Conservation (phyloP, 2,329 filamentous ascomycete species). For the Fonsecaea pedrosoi region DNA sequence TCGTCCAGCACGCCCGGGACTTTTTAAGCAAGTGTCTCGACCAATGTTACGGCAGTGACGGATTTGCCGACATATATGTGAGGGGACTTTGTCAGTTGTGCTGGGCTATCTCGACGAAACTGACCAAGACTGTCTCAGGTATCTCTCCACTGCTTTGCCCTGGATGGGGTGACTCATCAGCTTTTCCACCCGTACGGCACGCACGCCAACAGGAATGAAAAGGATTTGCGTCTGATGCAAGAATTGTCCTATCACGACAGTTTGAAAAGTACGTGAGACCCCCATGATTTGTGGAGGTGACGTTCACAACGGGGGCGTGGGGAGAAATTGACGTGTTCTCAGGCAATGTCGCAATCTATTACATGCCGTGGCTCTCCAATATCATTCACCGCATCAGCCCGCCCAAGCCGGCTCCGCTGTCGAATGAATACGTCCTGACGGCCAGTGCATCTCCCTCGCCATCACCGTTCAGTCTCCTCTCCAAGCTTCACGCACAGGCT, state of each 20-base stretch:
- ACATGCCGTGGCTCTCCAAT: constrained; percentile 48
- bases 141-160: constrained; percentile 69
- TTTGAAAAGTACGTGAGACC: constrained; percentile 61
- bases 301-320: neutral
- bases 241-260: constrained; percentile 72
- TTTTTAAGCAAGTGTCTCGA: constrained; percentile 8
- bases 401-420: constrained; percentile 64
- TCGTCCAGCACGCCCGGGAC: neutral
- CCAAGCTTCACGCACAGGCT: constrained; percentile 56
- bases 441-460: constrained; percentile 43
- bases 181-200: constrained; percentile 72
- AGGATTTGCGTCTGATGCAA: constrained; percentile 71
- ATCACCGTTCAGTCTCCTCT: constrained; percentile 57
- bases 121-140: constrained; percentile 34
- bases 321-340: neutral
- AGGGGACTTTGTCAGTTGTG: constrained; percentile 48
- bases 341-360: constrained; percentile 19
- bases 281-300: neutral
- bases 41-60: neutral
- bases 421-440: constrained; percentile 64
- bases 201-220: constrained; percentile 61
- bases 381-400: constrained; percentile 58
- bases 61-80: constrained; percentile 54
- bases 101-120: neutral
- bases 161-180: constrained; percentile 72